phyloP scores from a whole-genome alignment of 192 early-diverging fungal genomes.

The Backusella parvicylindrica region DNA sequence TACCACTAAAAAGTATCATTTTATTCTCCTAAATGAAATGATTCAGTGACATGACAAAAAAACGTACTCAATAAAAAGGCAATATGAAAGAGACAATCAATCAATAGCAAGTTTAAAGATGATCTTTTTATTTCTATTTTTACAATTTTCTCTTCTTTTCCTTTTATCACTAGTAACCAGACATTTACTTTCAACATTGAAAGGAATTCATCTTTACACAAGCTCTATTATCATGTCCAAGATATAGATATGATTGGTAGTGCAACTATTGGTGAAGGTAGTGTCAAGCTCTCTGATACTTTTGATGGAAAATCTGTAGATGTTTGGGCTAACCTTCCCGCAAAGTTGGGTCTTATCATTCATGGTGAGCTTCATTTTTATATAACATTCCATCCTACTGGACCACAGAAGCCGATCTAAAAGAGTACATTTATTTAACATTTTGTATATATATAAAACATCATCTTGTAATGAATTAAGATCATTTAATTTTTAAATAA shows the following conservation, averaged over 20 bases:
- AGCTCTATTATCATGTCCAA: conserved; percentile 33
- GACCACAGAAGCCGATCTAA: neutral
- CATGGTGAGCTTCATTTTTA: conserved; percentile 35
- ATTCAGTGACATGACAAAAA: neutral
- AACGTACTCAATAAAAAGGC: neutral
- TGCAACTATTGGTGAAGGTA: conserved; percentile 36
- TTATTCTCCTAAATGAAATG: neutral
- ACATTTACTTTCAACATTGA: conserved; percentile 22
- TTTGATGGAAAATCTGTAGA: conserved; percentile 15
- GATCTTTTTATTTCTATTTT: neutral
- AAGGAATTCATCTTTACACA: conserved; percentile 13
- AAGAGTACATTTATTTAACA: neutral
- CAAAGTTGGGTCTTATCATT: conserved; percentile 30
- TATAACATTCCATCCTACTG: conserved; percentile 22
- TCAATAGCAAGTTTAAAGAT: neutral
- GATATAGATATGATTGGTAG: conserved; percentile 34
- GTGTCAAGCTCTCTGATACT: conserved; percentile 20
- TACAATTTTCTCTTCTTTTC: neutral
- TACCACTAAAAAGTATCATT: neutral
- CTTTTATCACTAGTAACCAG: neutral
- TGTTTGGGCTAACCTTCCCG: conserved; percentile 29
- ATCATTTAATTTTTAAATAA: neutral
- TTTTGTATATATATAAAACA: neutral
- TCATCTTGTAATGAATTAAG: neutral
- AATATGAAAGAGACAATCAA: neutral